Evolutionary conservation across 179 eudicot species (phyloP), one percentile per base, ranked within the genome.

Genomic region (Nepenthes alata): DNA sequence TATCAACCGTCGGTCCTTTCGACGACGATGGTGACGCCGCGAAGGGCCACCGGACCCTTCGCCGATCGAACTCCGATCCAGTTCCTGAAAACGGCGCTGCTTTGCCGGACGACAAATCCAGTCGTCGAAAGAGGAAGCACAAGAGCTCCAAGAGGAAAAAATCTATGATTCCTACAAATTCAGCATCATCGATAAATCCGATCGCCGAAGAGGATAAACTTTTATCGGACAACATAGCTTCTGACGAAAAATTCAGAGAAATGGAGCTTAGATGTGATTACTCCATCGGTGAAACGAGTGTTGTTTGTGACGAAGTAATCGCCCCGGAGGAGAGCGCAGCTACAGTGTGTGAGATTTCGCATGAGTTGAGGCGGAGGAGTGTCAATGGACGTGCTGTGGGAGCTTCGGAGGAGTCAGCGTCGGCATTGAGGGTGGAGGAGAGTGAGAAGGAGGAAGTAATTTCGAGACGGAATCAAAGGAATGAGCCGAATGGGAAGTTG

Each of bases 321-420:
- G 62, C 64, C 64, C 55, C 62, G 53, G 87, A 76, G 44, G 70
- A 63, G 59, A 55, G 70, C 9, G 65, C 8, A 59, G 53, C 57
- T 53, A 25, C 67, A 16, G 79, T 74, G 54, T 41, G 67, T 60
- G 74, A 70, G 57, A 78, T 73, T 44, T 66, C 75, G 59, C 58
- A 50, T 2, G 90, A 82, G 68, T 60, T 85, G 72, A 69, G 89
- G 65, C 84, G 77, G 76, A 75, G 89, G 58, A 79, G 36, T 70
- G 74, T 79, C 6, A 59, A 16, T 64, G 70, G 57, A 14, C 70
- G 72, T 36, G 79, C 65, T 8, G 59, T 47, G 2, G 52, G 5
- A 6, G 55, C 55, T 52, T 69, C 57, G 2, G 50, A 55, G 39
- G 67, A 68, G 54, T 8, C 34, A 36, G 66, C n/a, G n/a, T 16